Evolutionary conservation across 768 basidiomycete species (phyloP), one percentile per base, ranked within the genome.

Genomic region (Leccinum subgranulosum): DNA sequence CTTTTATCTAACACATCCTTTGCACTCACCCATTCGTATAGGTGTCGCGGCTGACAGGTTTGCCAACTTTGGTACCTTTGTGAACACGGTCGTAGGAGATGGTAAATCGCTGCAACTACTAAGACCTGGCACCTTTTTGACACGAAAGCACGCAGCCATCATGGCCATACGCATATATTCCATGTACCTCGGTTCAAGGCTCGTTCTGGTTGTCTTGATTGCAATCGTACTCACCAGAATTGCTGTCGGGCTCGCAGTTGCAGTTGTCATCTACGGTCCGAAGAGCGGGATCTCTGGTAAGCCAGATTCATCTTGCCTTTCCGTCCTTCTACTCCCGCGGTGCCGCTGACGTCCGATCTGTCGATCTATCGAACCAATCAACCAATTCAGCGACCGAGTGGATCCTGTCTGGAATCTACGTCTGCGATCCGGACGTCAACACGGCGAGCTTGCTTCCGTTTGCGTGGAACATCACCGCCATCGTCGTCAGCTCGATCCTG

Each of bases 81-180:
- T 57, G 23, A n/a, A 7, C 23, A 28, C 23, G 27, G 6, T 63
- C 27, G 50, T 62, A 12, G 61, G 57, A 9, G 47, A 66, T 31
- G 51, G 64, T 66, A 15, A 12, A 43, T 56, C 25, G 6, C 23
- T 45, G 12, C 10, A 15, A 49, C 11, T 6, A n/a, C 9, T 6
- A 14, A 46, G 14, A 6, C 15, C 1, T 50, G 12, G 0, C 25
- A 11, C 1, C 10, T 2, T 46, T 29, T 53, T 56, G 17, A 56
- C 14, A 11, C 10, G 15, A 1, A 19, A 31, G 15, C 25, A 15
- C 25, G 9, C n/a, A 65, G 64, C 31, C 25, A 58, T 66, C 51
- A 65, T 66, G 47, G 28, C 56, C 36, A 52, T 67, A 53, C 60
- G 65, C 23, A 49, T 64, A 41, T 67, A 66, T 39, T 55, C 65